Evolutionary conservation across 1,284 basidiomycete genomes (phyloP).

Genomic region (Trichosporon sp.): DNA sequence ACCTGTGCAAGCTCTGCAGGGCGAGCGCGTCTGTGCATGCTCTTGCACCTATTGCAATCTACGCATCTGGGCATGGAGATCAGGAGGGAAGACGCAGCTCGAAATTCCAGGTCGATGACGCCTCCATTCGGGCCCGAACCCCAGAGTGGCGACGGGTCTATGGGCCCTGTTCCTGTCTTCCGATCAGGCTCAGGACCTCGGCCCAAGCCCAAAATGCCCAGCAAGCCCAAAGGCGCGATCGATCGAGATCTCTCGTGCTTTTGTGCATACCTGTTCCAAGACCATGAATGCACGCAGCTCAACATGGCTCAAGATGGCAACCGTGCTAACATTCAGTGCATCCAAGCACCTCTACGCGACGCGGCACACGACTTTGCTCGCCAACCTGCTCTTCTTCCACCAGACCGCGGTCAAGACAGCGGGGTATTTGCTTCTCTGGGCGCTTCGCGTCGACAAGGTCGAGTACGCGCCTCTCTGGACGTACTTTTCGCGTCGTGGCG

Average conservation of each 20-base stretch:
- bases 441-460: neutral
- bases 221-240: no score
- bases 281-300: no score
- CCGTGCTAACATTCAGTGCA: neutral
- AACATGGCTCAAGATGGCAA: no score
- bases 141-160: neutral
- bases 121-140: neutral
- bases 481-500: neutral
- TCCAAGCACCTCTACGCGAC: neutral
- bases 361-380: constrained; percentile 7
- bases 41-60: no score
- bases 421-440: neutral
- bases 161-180: neutral
- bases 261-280: no score
- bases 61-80: no score
- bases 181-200: neutral
- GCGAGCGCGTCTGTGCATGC: neutral
- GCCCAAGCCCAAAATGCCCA: neutral
- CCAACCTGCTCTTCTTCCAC: constrained; percentile 4
- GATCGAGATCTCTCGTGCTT: neutral
- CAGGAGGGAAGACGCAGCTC: neutral
- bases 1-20: neutral
- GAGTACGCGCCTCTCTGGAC: neutral
- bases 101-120: neutral
- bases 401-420: neutral